These are phyloP conservation scores for Lactarius sanguifluus DNA, from an alignment of 768 basidiomycete genomes.

Conservation along the genomic window DNA sequence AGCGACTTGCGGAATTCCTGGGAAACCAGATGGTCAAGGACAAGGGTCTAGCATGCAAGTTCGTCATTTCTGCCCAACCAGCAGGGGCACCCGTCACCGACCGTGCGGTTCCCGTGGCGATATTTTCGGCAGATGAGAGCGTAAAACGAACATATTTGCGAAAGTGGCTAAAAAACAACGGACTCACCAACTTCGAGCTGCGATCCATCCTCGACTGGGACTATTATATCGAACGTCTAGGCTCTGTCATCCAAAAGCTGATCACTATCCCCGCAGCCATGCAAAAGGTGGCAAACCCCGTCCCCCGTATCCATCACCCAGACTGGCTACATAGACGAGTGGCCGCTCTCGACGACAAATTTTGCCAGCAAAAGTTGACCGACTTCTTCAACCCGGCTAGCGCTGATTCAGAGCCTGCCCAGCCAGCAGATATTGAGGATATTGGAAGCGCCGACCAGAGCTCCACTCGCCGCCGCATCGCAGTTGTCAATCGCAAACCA, in stretches of 20 bases:
- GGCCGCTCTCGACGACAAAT: conserved; percentile 87
- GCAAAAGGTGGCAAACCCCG: conserved; percentile 96
- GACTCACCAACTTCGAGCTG: conserved; percentile 82
- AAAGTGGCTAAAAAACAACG: conserved; percentile 95
- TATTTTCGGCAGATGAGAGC: conserved; percentile 93
- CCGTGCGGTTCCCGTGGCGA: conserved; percentile 93
- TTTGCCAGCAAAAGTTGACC: conserved; percentile 96
- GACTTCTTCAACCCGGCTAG: conserved; percentile 75
- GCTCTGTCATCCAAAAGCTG: conserved; percentile 97
- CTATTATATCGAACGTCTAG: conserved; percentile 96
- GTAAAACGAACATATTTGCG: conserved; percentile 89
- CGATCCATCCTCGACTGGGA: conserved; percentile 96
- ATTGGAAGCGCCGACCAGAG: conserved; percentile 34
- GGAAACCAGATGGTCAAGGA: conserved; percentile 99
- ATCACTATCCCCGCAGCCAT: conserved; percentile 99
- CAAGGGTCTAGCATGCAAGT: conserved; percentile 97
- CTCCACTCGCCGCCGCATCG: conserved; percentile 44
- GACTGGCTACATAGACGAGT: conserved; percentile 96
- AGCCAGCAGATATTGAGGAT: conserved; percentile 59
- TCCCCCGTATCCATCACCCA: conserved; percentile 92
- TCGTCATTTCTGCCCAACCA: conserved; percentile 96
- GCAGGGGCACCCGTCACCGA: conserved; percentile 94
- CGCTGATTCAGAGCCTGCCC: conserved; percentile 35
- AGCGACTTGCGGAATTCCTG: conserved; percentile 91
- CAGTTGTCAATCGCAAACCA: conserved; percentile 53